A percentile compares a stretch with the other conserved stretches of the same genome.
phyloP scores from a whole-genome alignment of 495 filamentous ascomycete genomes.

The Podospora pseudopauciseta region DNA sequence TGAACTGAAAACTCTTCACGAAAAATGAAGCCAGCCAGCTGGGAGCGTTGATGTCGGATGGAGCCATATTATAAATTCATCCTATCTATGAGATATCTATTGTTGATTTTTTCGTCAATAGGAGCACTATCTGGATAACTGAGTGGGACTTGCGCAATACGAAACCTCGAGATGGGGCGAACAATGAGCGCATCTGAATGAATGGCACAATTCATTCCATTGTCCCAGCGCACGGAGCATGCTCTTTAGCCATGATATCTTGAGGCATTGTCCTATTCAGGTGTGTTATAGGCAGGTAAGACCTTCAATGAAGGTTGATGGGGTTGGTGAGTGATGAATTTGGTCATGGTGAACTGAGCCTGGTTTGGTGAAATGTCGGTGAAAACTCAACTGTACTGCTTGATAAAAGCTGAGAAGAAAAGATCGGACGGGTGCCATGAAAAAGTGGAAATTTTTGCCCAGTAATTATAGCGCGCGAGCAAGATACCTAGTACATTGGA shows the following conservation, averaged over 20 bases:
- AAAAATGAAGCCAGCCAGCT: neutral
- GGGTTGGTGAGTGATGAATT: neutral
- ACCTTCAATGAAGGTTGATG: neutral
- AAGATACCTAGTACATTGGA: neutral
- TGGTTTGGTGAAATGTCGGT: neutral
- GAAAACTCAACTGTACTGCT: neutral
- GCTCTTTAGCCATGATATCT: neutral
- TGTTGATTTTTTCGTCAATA: neutral
- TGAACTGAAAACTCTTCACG: neutral
- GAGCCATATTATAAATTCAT: neutral
- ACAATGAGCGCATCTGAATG: neutral
- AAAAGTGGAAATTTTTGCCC: too few species aligned
- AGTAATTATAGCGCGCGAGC: neutral
- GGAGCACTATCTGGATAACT: neutral
- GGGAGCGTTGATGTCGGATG: neutral
- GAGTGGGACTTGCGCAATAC: neutral
- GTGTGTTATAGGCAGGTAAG: neutral
- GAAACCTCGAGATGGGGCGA: neutral
- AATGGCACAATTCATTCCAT: neutral
- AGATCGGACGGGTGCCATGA: too few species aligned
- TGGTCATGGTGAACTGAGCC: neutral
- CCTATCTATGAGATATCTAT: neutral
- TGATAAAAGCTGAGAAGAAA: neutral
- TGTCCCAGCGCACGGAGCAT: neutral
- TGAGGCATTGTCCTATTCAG: neutral